Evolutionary conservation across 768 basidiomycete genomes (phyloP).

Genomic region (Panaeolus papilionaceus): DNA sequence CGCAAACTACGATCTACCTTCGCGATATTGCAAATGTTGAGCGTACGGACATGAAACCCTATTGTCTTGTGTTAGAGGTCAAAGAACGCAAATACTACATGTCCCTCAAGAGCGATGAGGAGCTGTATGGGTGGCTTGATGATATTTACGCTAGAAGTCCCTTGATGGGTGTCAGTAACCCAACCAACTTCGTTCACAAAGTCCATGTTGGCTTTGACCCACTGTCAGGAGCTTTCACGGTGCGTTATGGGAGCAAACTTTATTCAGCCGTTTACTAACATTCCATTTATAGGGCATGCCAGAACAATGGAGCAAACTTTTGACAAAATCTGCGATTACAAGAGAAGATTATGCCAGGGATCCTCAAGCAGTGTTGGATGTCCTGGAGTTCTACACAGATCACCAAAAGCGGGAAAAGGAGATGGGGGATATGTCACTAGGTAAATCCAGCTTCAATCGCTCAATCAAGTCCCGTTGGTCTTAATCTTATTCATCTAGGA

Average conservation of each 20-base stretch:
- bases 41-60: conserved; percentile 93
- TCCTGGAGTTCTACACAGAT: conserved; percentile 98
- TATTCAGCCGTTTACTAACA: conserved; percentile 4
- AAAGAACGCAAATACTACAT: conserved; percentile 84
- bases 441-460: conserved; percentile 33
- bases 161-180: conserved; percentile 91
- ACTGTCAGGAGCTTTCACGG: conserved; percentile 91
- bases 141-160: conserved; percentile 94
- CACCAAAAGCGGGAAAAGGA: conserved; percentile 95
- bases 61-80: conserved; percentile 87
- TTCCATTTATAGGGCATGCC: conserved; percentile 77
- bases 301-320: conserved; percentile 96
- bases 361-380: conserved; percentile 96
- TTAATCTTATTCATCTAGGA: conserved; percentile 34
- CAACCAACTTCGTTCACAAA: conserved; percentile 98
- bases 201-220: conserved; percentile 99
- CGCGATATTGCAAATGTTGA: conserved; percentile 87
- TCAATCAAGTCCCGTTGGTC: conserved; percentile 18
- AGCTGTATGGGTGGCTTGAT: conserved; percentile 98
- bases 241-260: conserved; percentile 42
- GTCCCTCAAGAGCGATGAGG: conserved; percentile 91
- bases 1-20: conserved; percentile 68
- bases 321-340: conserved; percentile 97
- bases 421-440: conserved; percentile 39
- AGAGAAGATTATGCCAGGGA: conserved; percentile 97